Evolutionary conservation across 257 asterid genomes (phyloP), one percentile per base, ranked within the genome.

Genomic region (Datura wrightii): DNA sequence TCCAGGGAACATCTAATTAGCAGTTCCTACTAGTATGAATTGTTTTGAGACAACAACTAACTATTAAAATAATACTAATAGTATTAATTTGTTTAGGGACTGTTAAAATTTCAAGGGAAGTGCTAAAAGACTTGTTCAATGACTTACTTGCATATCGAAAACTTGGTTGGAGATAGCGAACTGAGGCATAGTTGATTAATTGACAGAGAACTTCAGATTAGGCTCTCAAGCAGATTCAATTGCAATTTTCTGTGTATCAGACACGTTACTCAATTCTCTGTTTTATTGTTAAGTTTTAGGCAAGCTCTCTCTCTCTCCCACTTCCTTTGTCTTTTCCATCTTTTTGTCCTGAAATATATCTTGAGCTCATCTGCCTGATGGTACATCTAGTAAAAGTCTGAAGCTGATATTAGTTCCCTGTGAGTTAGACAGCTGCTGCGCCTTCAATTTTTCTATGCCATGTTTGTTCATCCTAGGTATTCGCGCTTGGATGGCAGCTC

Each of bases 1-100:
- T 94, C 97, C 72, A 92, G 85, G 3, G 94, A 90, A 89, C 91
- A 89, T 88, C 89, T 92, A 97, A 94, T 91, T 55, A 94, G 83
- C 89, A 92, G 71, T 79, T 83, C 94, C 95, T 94, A 88, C 86
- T 84, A 87, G 46, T 62, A 69, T 74, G 53, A 36, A 46, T 3
- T 10, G 36, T 42, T 8, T 55, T 34, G 11, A 11, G 15, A 19
- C 31, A 39, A 19, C 55, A 39, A 19, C 55, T 60, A n/a, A 1
- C 54, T 7, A 78, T 24, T 54, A 19, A 6, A 18, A 36, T 42
- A 81, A 5, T 1, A 4, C 19, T 3, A 2, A 16, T 34, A 42
- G 41, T 36, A 14, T 10, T 50, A 42, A 80, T 14, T 15, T 19
- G 52, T 19, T 41, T 19, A 62, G 24, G 48, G 3, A 36, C 50